Evolutionary conservation across 768 basidiomycete species (phyloP), one percentile per base, ranked within the genome.

Genomic region (Macrolepiota fuliginosa): DNA sequence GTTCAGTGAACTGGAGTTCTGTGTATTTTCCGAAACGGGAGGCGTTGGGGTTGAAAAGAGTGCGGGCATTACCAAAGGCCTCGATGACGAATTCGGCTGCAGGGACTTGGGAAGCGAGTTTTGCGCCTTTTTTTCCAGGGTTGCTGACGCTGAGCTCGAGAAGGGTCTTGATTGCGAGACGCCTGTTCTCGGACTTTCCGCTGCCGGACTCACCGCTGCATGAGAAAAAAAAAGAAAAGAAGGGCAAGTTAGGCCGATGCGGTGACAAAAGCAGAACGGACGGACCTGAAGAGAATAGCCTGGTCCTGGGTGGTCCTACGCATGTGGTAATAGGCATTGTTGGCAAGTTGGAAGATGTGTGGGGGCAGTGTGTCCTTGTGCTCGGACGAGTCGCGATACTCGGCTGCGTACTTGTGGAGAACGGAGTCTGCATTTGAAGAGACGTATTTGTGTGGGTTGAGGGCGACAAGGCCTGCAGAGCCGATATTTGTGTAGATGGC

Each of bases 1-100:
- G 89, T 36, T 98, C 95, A 56, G 85, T 92, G 77, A 98, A 98
- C 74, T 98, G 97, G 0, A 99, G 83, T 70, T 99, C 97, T 49
- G 95, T 97, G 73, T 99, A 99, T 73, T 96, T 95, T 59, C 96
- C 97, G 71, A 96, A 97, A 52, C 94, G 90, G 32, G 97, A 98
- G 13, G 96, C 96, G 69, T 97, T 97, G 51, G 92, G 84, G 70
- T 98, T 97, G 77, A 92, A 90, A 58, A 94, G 84, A 1, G 94
- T 94, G 62, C 92, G 89, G 19, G 96, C 92, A 67, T 92, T 91
- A 15, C 96, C 96, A 70, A 98, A 98, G 0, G 93, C 81, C 73
- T 98, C 95, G 64, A 98, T 88, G 63, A 98, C 92, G 73, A 94
- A 98, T 79, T 97, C 92, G 24, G 94, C 90, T 19, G 95, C 91